Evolutionary conservation across 805 yeast genomes (phyloP), one percentile per base, ranked within the genome.

Genomic region (Candida taoyuanica): DNA sequence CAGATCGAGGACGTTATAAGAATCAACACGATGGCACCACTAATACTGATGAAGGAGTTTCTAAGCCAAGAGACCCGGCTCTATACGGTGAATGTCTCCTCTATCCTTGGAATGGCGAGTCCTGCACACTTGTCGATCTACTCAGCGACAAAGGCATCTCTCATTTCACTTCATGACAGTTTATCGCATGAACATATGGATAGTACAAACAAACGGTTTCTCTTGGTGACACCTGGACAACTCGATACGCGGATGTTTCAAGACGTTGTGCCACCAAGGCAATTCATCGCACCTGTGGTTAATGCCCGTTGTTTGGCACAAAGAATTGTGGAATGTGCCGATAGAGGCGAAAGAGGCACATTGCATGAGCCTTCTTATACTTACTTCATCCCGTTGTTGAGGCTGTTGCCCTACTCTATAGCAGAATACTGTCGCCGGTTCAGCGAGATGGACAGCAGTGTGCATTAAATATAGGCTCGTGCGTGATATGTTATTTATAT

Each of bases 131-230:
- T 67, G 11, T 80, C 81, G 31, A 83, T 81, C 0, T 89, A 89
- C 54, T 94, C 95, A 0, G 91, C 95, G 0, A 76, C 93, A 5
- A 89, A 89, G 56, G 82, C 95, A 0, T 93, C 95, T 0, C 58
- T 85, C 13, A 73, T 87, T 32, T 88, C 94, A 1, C 59, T 88
- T 11, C 96, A 87, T 53, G 96, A 88, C 57, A 79, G 93, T 0
- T 64, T 85, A 25, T 77, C 86, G 0, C 81, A 77, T 49, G 96
- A 89, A 14, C 13, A 58, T 52, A 81, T 1, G 73, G 76, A 0
- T 60, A 70, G 6, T 50, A 69, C 25, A 21, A 80, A 85, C 7
- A 74, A 85, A 25, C 74, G 84, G 48, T 82, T 93, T 1, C 62
- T 89, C 36, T 63, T 89, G 17, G 75, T 87, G 0, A 72, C 86